phyloP scores from a whole-genome alignment of 257 asterid species.

The Solanum habrochaites region DNA sequence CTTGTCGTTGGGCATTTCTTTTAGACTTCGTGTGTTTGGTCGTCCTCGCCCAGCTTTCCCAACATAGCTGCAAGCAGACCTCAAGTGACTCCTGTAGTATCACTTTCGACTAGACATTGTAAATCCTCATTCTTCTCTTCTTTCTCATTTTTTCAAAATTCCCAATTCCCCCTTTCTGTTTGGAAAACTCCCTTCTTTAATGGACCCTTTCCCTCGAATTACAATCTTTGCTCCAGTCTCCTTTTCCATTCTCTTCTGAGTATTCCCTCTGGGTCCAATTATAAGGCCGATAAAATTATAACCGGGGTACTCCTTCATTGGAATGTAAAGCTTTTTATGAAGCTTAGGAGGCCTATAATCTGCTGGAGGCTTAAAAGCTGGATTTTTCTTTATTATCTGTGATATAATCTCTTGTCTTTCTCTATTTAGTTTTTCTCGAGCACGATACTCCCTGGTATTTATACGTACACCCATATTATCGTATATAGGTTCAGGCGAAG shows the following conservation, averaged over 20 bases:
- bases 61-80: too few relatives aligned
- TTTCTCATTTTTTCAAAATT: too few relatives aligned
- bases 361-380: slow-evolving; percentile 92
- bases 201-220: slow-evolving; percentile 88
- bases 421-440: slow-evolving; percentile 74
- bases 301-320: slow-evolving; percentile 93
- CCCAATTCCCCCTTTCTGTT: slow-evolving; percentile 83
- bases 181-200: slow-evolving; percentile 88
- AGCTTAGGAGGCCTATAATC: slow-evolving; percentile 96
- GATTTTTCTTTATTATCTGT: slow-evolving; percentile 82
- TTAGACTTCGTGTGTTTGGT: too few relatives aligned
- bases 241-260: slow-evolving; percentile 94
- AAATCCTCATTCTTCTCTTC: slow-evolving; percentile 94
- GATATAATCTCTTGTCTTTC: slow-evolving; percentile 94
- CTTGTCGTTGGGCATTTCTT: too few relatives aligned
- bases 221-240: slow-evolving; percentile 98
- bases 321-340: slow-evolving; percentile 81
- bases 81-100: too few relatives aligned
- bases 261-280: slow-evolving; percentile 92
- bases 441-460: slow-evolving; percentile 92
- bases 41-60: too few relatives aligned
- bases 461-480: slow-evolving; percentile 86
- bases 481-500: slow-evolving; percentile 91
- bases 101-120: slow-evolving; percentile 88
- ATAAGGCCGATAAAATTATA: slow-evolving; percentile 88